Base-by-base conservation (phyloP, 2,329 filamentous ascomycete species). In the Lachnellula arida region DNA sequence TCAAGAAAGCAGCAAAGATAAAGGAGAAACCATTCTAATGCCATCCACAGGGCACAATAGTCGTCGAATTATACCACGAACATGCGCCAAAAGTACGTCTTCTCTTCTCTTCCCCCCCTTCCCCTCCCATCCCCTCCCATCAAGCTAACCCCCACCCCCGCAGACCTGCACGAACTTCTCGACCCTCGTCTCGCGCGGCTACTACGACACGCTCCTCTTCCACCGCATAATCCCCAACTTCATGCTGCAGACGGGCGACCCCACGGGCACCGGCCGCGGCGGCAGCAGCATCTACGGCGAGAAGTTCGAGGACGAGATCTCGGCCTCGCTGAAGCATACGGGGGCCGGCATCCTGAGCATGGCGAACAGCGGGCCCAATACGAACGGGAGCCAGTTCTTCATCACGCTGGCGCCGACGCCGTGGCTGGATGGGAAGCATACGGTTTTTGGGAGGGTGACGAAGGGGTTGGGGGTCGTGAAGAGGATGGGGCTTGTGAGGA, bases 351-450 rank as follows among this genome's bases (percentile, higher is more conserved):
- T 97, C n/a, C 76, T 99, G 65, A 91, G 86, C 74, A 99, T 99
- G 94, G 94, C 94, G 57, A 99, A 99, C 74, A 85, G 86, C 15
- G 94, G 94, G 0, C 89, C 90, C 8, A 85, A 97, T 72, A 96
- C 93, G 37, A 97, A 97, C 72, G 93, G 93, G 22, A 90, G 85
- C 56, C 94, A 97, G 74, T 99, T 97, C 74, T 97, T 97, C 71
- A 85, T 99, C 63, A 97, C 94, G 0, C 79, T 97, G 35, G 93
- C 91, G 7, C 93, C 93, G 4, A 93, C 94, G 15, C 94, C 94
- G 0, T 97, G 93, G 93, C 75, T 99, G 57, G 94, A 99, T 73
- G 91, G 92, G 22, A 97, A 96, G 73, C 93, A 99, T 72, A 96
- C 92, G 11, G 95, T 99, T 63, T 99, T 99, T 70, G 94, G 94